These are phyloP conservation scores for Arthrocladium fulminans DNA, from an alignment of 2,329 filamentous ascomycete genomes.

Conservation along the genomic window DNA sequence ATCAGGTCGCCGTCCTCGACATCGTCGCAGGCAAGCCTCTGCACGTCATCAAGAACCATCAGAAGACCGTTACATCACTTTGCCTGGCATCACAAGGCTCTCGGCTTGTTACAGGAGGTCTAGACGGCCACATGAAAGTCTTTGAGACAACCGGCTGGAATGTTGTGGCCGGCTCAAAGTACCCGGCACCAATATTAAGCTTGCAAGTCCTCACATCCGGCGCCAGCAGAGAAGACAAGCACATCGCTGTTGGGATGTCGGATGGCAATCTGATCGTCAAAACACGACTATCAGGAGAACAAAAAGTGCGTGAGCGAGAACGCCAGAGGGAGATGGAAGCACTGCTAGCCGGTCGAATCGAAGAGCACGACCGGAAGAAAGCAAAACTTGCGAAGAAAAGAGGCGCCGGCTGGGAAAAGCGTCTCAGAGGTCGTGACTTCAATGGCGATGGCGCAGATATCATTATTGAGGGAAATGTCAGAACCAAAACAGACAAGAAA, in stretches of 20 bases:
- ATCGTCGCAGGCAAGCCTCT: constrained; percentile 83
- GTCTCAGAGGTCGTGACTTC: constrained; percentile 63
- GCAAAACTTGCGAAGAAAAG: constrained; percentile 51
- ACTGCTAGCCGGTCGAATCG: constrained; percentile 66
- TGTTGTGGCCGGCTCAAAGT: constrained; percentile 89
- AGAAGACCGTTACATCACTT: constrained; percentile 91
- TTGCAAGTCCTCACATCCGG: constrained; percentile 65
- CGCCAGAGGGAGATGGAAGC: constrained; percentile 78
- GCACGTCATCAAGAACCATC: constrained; percentile 82
- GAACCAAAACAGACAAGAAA: constrained; percentile 50
- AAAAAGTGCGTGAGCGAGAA: constrained; percentile 67
- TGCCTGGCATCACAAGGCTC: constrained; percentile 71
- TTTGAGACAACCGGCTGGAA: constrained; percentile 95
- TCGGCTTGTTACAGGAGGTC: constrained; percentile 73
- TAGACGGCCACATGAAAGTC: constrained; percentile 95
- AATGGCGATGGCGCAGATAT: constrained; percentile 79
- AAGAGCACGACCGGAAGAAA: constrained; percentile 63
- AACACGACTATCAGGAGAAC: constrained; percentile 75
- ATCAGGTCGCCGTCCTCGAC: constrained; percentile 82
- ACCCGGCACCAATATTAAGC: constrained; percentile 80
- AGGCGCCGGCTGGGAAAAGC: constrained; percentile 52
- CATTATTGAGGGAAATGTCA: constrained; percentile 68
- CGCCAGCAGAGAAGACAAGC: constrained; percentile 69
- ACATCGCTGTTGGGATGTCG: constrained; percentile 90
- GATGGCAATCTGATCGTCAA: constrained; percentile 84